Percentiles rank a stretch among this genome's conserved stretches.
Evolutionary conservation across 2,329 filamentous ascomycete species (phyloP).

Genomic region (Myriosclerotinia scirpicola): DNA sequence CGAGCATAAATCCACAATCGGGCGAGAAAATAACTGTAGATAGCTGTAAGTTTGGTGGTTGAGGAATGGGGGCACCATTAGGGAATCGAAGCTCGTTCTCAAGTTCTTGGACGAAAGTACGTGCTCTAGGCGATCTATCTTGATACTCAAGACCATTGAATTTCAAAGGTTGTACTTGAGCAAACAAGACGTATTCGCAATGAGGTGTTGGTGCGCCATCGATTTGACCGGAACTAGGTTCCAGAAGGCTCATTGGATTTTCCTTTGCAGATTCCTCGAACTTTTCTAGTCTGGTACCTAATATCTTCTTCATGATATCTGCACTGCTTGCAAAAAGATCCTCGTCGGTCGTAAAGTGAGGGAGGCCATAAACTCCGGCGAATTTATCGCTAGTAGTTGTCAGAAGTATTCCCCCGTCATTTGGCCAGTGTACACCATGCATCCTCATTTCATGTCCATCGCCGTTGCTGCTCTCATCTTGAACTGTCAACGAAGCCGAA

Average conservation of each 20-base stretch:
- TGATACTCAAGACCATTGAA: slow-evolving; percentile 28
- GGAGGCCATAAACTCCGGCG: slow-evolving; percentile 84
- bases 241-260: slow-evolving; percentile 72
- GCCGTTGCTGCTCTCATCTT: slow-evolving; percentile 67
- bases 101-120: slow-evolving; percentile 51
- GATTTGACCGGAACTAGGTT: slow-evolving; percentile 62
- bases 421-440: slow-evolving; percentile 82
- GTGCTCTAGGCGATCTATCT: slow-evolving; percentile 40
- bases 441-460: slow-evolving; percentile 78
- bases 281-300: slow-evolving; percentile 65
- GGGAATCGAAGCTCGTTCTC: slow-evolving; percentile 64
- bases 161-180: slow-evolving; percentile 62
- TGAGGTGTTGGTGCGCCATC: slow-evolving; percentile 66
- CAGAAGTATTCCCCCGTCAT: slow-evolving; percentile 75
- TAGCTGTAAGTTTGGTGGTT: slow-evolving; percentile 57
- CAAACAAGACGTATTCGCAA: slow-evolving; percentile 86
- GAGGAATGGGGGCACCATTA: slow-evolving; percentile 56
- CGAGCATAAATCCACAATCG: slow-evolving; percentile 66
- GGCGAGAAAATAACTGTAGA: slow-evolving; percentile 66
- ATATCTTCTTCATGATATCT: slow-evolving; percentile 68
- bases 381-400: slow-evolving; percentile 94
- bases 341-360: slow-evolving; percentile 70
- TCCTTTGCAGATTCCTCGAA: slow-evolving; percentile 58
- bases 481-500: slow-evolving; percentile 67
- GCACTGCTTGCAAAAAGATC: slow-evolving; percentile 57